Conservation (phyloP, 139 green algal species). For the Tetratostichococcus sp. region DNA sequence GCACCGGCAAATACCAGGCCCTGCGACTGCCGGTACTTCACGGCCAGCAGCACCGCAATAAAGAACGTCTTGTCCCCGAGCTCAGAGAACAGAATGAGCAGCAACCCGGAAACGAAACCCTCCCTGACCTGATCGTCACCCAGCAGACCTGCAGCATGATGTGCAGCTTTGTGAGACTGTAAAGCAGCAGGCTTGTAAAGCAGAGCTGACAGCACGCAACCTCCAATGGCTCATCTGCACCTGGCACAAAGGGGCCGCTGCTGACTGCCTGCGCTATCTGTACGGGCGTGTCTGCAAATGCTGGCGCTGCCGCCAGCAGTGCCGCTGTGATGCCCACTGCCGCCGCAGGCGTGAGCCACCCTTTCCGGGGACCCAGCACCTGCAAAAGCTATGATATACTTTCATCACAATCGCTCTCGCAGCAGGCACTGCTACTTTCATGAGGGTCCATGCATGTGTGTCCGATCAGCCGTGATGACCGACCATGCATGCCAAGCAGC, state of each 20-base stretch:
- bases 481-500: no score
- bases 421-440: no score
- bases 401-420: no score
- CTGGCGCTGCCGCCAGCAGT: background rate
- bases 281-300: conserved; percentile 8
- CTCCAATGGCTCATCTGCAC: no score
- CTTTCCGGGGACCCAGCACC: background rate
- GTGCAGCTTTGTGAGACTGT: no score
- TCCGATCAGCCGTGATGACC: no score
- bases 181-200: no score
- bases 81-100: conserved; percentile 96
- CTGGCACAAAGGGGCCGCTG: background rate
- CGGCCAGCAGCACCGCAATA: conserved; percentile 87
- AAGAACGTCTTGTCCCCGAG: conserved; percentile 99
- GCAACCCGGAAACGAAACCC: conserved; percentile 80
- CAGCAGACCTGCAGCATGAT: conserved; percentile 41
- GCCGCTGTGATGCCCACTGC: background rate
- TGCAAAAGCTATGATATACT: no score
- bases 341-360: background rate
- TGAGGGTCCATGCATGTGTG: no score
- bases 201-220: no score
- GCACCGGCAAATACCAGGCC: conserved; percentile 85
- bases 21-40: conserved; percentile 49
- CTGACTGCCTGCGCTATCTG: conserved; percentile 3
- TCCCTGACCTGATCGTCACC: conserved; percentile 66